These are phyloP conservation scores for Polytolypa hystricis DNA, from an alignment of 2,329 filamentous ascomycete species.

Conservation along the genomic window DNA sequence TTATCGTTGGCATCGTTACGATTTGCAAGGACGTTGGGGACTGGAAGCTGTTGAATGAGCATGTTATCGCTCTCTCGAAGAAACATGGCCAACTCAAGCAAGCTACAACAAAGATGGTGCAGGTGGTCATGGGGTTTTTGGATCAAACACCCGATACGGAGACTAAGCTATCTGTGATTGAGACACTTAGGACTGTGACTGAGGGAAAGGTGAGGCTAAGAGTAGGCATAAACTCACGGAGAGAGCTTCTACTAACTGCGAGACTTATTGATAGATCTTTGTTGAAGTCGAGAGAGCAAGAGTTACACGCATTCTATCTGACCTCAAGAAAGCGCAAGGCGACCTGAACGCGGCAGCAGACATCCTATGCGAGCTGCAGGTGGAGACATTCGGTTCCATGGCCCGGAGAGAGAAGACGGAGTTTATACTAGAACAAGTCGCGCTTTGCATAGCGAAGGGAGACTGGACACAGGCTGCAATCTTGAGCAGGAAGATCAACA, in stretches of 20 bases:
- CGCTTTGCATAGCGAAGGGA: conserved; percentile 84
- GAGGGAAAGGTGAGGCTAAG: conserved; percentile 66
- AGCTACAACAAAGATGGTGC: conserved; percentile 97
- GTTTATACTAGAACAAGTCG: conserved; percentile 92
- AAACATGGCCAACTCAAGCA: conserved; percentile 99
- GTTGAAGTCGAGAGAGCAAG: conserved; percentile 96
- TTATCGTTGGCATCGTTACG: conserved; percentile 79
- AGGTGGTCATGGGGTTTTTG: conserved; percentile 86
- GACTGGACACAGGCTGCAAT: conserved; percentile 97
- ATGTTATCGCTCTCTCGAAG: conserved; percentile 91
- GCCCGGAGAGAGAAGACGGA: conserved; percentile 94
- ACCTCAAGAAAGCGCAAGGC: conserved; percentile 95
- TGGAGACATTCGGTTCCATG: conserved; percentile 99
- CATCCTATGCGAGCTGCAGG: conserved; percentile 91
- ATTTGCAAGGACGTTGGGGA: conserved; percentile 88
- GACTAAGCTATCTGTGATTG: conserved; percentile 85
- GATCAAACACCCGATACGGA: conserved; percentile 75
- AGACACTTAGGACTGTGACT: conserved; percentile 88
- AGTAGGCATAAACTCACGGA: neutral
- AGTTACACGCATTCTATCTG: conserved; percentile 85
- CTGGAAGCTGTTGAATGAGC: conserved; percentile 92
- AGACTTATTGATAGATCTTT: conserved; percentile 72
- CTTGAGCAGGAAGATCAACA: conserved; percentile 93
- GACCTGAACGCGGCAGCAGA: conserved; percentile 84
- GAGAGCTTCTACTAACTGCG: no score